These are phyloP conservation scores for Saraca asoca DNA, from an alignment of 331 rosid genomes.

Conservation along the genomic window DNA sequence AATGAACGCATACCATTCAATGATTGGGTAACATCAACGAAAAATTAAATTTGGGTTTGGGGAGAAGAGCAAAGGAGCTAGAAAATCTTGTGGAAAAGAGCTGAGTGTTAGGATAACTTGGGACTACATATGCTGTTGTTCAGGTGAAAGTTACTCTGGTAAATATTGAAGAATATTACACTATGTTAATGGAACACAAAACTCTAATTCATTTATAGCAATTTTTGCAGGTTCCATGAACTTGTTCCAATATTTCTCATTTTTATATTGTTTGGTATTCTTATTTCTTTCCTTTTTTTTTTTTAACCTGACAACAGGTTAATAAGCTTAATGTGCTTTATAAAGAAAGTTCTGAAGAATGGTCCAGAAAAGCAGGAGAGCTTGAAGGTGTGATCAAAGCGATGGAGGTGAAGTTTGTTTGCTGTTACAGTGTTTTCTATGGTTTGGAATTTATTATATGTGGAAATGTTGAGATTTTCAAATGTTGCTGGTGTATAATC, in stretches of 20 bases:
- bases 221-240: no score
- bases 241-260: no score
- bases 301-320: constrained; percentile 44
- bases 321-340: constrained; percentile 82
- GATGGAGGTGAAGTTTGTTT: constrained; percentile 65
- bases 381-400: constrained; percentile 95
- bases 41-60: not conserved
- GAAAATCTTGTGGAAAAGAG: not conserved
- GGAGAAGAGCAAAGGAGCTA: not conserved
- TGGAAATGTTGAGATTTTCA: constrained; percentile 17
- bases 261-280: not conserved
- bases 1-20: not conserved
- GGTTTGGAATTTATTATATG: constrained; percentile 2
- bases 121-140: not conserved
- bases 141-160: no score
- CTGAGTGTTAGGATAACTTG: not conserved
- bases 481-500: constrained; percentile 31
- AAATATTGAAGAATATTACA: no score
- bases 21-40: not conserved
- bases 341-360: constrained; percentile 87
- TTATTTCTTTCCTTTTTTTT: constrained; percentile 16
- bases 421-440: constrained; percentile 12
- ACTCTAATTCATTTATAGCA: no score
- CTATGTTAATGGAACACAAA: no score
- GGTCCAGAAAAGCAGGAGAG: constrained; percentile 84